Conservation (phyloP, 495 filamentous ascomycete genomes). For the Bombardia bombarda region DNA sequence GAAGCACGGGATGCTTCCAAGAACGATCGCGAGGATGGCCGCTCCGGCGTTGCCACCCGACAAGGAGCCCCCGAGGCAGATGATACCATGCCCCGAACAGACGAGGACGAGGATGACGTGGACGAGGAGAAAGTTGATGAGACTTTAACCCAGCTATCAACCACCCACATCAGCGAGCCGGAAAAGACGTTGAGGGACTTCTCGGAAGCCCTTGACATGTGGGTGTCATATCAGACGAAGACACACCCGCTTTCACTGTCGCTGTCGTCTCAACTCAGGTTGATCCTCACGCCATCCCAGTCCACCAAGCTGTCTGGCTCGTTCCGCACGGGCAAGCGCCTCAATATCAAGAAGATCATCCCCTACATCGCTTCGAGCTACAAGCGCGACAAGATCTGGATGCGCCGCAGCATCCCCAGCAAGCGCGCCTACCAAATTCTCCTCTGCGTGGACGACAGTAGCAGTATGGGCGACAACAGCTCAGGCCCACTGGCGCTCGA, state of each 20-base stretch:
- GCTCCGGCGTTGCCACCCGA: slow-evolving; percentile 39
- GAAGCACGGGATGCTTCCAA: slow-evolving; percentile 35
- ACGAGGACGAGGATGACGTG: slow-evolving; percentile 20
- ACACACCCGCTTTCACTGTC: slow-evolving; percentile 81
- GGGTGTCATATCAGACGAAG: slow-evolving; percentile 72
- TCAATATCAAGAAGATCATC: slow-evolving; percentile 98
- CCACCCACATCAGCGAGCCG: slow-evolving; percentile 55
- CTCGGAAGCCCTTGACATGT: slow-evolving; percentile 67
- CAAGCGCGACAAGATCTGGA: slow-evolving; percentile 99
- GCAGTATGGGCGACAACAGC: slow-evolving; percentile 73
- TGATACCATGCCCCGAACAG: slow-evolving; percentile 21
- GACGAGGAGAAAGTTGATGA: slow-evolving; percentile 57
- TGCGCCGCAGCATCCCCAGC: slow-evolving; percentile 81
- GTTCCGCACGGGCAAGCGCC: slow-evolving; percentile 93
- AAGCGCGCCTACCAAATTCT: slow-evolving; percentile 96
- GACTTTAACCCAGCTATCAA: slow-evolving; percentile 65
- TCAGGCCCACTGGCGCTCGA: slow-evolving; percentile 68
- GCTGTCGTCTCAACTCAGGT: slow-evolving; percentile 84
- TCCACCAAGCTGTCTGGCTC: slow-evolving; percentile 95
- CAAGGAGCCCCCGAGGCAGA: slow-evolving; percentile 36
- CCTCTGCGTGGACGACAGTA: slow-evolving; percentile 93
- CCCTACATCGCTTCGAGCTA: slow-evolving; percentile 95
- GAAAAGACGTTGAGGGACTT: slow-evolving; percentile 27
- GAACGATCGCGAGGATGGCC: slow-evolving; percentile 31
- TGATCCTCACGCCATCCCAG: slow-evolving; percentile 89